phyloP scores from a whole-genome alignment of 176 grass and related monocot genomes.

The Paspalum vaginatum region DNA sequence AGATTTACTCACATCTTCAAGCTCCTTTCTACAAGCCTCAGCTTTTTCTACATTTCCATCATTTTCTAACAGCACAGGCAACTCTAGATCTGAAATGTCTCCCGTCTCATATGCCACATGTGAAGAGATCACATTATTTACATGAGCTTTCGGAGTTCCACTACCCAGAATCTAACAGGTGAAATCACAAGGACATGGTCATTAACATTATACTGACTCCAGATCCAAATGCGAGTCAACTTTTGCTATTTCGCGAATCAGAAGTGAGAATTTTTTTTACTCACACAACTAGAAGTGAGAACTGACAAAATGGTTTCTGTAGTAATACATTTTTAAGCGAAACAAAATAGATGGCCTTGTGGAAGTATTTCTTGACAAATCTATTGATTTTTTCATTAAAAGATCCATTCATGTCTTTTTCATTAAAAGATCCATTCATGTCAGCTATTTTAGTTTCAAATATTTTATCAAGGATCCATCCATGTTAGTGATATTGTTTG shows the following conservation, averaged over 20 bases:
- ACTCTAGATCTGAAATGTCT: constrained; percentile 67
- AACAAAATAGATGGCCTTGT: constrained; percentile 5
- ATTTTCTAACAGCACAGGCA: constrained; percentile 71
- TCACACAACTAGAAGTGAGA: constrained; percentile 4
- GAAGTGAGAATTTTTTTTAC: not conserved
- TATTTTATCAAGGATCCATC: too few species aligned
- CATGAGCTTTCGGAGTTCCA: constrained; percentile 53
- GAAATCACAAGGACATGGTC: constrained; percentile 32
- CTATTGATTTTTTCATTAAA: constrained; percentile 12
- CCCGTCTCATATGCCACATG: constrained; percentile 36
- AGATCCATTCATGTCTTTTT: not conserved
- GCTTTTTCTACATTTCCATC: constrained; percentile 87
- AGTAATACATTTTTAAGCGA: constrained; percentile 9
- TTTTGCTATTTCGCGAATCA: constrained; percentile 1
- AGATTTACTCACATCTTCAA: constrained; percentile 90
- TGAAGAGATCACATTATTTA: constrained; percentile 47
- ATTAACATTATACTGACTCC: constrained; percentile 23
- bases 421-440: too few species aligned
- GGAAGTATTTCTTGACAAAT: constrained; percentile 26
- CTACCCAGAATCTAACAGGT: constrained; percentile 50
- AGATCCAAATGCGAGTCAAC: not conserved
- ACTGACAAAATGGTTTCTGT: constrained; percentile 8
- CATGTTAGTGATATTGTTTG: constrained; percentile 15
- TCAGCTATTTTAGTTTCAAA: too few species aligned
- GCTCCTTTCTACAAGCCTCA: constrained; percentile 79